Evolutionary conservation across 2,329 filamentous ascomycete species (phyloP).

Genomic region (Nemania sp.): DNA sequence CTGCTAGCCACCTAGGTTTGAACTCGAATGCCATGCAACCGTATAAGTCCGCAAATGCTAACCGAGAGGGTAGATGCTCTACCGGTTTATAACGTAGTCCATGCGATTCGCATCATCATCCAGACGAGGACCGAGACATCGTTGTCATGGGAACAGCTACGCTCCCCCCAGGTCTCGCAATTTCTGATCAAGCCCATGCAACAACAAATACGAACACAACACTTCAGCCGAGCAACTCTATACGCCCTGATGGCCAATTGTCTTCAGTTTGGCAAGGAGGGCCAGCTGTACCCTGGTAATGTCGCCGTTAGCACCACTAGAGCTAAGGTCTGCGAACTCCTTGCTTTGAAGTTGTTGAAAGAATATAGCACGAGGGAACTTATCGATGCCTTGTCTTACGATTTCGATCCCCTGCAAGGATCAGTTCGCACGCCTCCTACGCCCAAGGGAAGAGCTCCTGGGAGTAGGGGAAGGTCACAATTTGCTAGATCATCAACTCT

Average conservation of each 20-base stretch:
- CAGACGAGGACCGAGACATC: slow-evolving; percentile 90
- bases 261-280: slow-evolving; percentile 91
- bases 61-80: slow-evolving; percentile 72
- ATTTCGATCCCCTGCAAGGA: slow-evolving; percentile 92
- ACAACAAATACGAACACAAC: slow-evolving; percentile 83
- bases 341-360: slow-evolving; percentile 89
- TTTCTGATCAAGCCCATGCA: slow-evolving; percentile 97
- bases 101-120: slow-evolving; percentile 87
- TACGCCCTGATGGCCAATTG: slow-evolving; percentile 95
- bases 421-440: slow-evolving; percentile 63
- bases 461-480: slow-evolving; percentile 60
- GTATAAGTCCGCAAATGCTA: slow-evolving; percentile 11
- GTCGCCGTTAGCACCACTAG: slow-evolving; percentile 86
- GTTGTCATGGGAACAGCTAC: slow-evolving; percentile 91
- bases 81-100: slow-evolving; percentile 90
- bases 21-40: slow-evolving; percentile 8
- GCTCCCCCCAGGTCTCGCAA: slow-evolving; percentile 95
- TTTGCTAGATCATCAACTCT: slow-evolving; percentile 87
- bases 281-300: slow-evolving; percentile 83
- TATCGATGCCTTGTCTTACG: slow-evolving; percentile 93
- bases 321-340: slow-evolving; percentile 88
- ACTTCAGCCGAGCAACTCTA: slow-evolving; percentile 87
- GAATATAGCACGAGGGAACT: slow-evolving; percentile 91
- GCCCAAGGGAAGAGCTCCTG: slow-evolving; percentile 52
- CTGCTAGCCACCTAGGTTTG: slow-evolving; percentile 79